These are phyloP conservation scores for Blumeria hordei DNA, from an alignment of 2,329 filamentous ascomycete species.

Conservation along the genomic window DNA sequence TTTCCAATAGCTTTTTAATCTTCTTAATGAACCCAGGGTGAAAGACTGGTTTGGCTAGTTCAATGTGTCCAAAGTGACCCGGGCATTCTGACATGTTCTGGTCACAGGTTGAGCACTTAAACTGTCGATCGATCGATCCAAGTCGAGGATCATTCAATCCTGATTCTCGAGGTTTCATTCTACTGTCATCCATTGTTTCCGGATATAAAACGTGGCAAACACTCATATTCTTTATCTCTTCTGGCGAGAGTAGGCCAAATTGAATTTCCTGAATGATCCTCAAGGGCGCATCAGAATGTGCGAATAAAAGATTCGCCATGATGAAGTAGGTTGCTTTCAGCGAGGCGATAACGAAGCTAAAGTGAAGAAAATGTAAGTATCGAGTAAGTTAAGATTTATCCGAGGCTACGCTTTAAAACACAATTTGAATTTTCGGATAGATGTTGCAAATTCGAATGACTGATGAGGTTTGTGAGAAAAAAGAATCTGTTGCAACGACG, in stretches of 20 bases:
- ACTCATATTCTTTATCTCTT: slow-evolving; percentile 98
- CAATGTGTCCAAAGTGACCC: slow-evolving; percentile 96
- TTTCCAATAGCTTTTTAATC: slow-evolving; percentile 97
- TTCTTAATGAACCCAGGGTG: slow-evolving; percentile 93
- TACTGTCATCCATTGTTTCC: slow-evolving; percentile 98
- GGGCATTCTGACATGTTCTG: slow-evolving; percentile 92
- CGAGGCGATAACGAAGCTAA: too few species aligned
- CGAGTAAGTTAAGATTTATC: too few species aligned
- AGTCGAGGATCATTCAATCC: slow-evolving; percentile 91
- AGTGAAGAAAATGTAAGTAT: too few species aligned
- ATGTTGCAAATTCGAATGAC: too few species aligned
- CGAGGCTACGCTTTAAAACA: too few species aligned
- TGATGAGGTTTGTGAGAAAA: not conserved
- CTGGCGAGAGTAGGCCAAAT: slow-evolving; percentile 89
- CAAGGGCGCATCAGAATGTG: slow-evolving; percentile 82
- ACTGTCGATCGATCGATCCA: slow-evolving; percentile 85
- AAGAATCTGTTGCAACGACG: slow-evolving; percentile 11
- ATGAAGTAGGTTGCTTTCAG: slow-evolving; percentile 15
- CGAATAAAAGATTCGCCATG: slow-evolving; percentile 84
- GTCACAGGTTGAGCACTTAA: slow-evolving; percentile 87
- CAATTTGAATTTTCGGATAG: too few species aligned
- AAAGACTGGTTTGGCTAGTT: slow-evolving; percentile 87
- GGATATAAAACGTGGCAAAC: slow-evolving; percentile 89
- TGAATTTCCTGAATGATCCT: slow-evolving; percentile 98
- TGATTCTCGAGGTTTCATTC: slow-evolving; percentile 68